Conservation (phyloP, 805 yeast genomes). For the Yarrowia sp. region DNA sequence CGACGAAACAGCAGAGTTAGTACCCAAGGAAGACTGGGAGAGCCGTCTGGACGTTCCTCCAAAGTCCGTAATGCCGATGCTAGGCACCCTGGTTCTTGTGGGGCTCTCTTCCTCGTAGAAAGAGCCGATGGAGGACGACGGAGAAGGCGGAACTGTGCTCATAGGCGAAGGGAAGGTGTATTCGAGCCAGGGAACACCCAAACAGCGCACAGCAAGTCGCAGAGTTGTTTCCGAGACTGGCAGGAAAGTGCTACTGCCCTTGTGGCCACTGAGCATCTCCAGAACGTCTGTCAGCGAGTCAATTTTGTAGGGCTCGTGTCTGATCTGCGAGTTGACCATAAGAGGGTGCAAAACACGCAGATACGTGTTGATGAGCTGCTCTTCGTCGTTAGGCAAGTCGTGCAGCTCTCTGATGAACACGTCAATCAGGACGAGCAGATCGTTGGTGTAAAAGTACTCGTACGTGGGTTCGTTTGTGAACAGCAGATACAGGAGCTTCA, state of each 20-base stretch:
- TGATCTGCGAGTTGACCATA: conserved; percentile 61
- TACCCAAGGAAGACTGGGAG: conserved; percentile 1
- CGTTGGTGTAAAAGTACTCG: conserved; percentile 76
- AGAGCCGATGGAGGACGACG: not conserved
- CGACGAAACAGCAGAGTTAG: not conserved
- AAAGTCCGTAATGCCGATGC: conserved; percentile 1
- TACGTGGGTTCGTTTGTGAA: conserved; percentile 64
- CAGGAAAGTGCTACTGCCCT: conserved; percentile 20
- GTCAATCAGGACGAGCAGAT: conserved; percentile 77
- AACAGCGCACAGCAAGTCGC: conserved; percentile 35
- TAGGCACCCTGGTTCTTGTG: not conserved
- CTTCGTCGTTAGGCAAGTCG: conserved; percentile 61
- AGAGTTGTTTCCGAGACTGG: conserved; percentile 33
- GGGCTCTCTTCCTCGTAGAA: not conserved
- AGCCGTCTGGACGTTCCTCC: not conserved
- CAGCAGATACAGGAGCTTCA: conserved; percentile 72
- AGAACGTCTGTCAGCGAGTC: conserved; percentile 54
- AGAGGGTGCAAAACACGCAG: conserved; percentile 73
- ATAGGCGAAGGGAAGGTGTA: conserved; percentile 27
- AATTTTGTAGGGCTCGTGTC: conserved; percentile 55
- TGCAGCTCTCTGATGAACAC: conserved; percentile 76
- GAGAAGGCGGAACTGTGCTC: conserved; percentile 8
- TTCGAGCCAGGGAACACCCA: conserved; percentile 33
- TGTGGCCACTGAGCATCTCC: conserved; percentile 42
- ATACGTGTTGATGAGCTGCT: conserved; percentile 62